These are phyloP conservation scores for Globisporangium recalcitrans DNA, from an alignment of 352 stramenopile species.

Conservation along the genomic window DNA sequence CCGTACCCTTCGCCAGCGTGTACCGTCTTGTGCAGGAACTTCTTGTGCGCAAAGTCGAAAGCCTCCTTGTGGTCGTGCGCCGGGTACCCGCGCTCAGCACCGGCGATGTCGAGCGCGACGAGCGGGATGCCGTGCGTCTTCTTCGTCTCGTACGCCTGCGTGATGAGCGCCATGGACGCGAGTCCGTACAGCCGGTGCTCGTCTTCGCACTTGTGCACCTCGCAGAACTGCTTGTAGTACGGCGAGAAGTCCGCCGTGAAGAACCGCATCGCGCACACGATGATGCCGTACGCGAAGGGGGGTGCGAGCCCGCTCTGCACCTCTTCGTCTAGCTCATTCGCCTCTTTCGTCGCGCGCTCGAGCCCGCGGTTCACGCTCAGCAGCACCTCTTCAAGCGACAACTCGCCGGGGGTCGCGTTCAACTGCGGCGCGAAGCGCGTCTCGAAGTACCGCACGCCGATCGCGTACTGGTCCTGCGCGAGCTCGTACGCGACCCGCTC, in stretches of 20 bases:
- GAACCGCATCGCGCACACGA: slow-evolving; percentile 87
- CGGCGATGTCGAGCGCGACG: slow-evolving; percentile 86
- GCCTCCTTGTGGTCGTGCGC: slow-evolving; percentile 77
- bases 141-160: slow-evolving; percentile 72
- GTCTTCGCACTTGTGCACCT: slow-evolving; percentile 72
- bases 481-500: slow-evolving; percentile 87
- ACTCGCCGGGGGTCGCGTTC: slow-evolving; percentile 47
- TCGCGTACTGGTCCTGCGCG: slow-evolving; percentile 63
- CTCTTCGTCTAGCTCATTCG: slow-evolving; percentile 49
- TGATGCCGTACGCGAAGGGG: slow-evolving; percentile 79
- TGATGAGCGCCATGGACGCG: slow-evolving; percentile 79
- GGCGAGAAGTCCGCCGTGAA: slow-evolving; percentile 76
- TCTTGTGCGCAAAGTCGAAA: slow-evolving; percentile 83
- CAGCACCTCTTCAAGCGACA: slow-evolving; percentile 75
- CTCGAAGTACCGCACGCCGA: slow-evolving; percentile 86
- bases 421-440: slow-evolving; percentile 83
- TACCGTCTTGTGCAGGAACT: slow-evolving; percentile 87
- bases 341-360: slow-evolving; percentile 58
- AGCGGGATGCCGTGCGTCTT: slow-evolving; percentile 58
- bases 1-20: slow-evolving; percentile 85
- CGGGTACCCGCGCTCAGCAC: slow-evolving; percentile 73
- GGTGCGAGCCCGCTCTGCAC: slow-evolving; percentile 50
- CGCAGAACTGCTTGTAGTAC: slow-evolving; percentile 84
- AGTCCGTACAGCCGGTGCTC: slow-evolving; percentile 69
- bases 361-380: slow-evolving; percentile 57